phyloP scores from a whole-genome alignment of 352 stramenopile genomes.

The Pythium rishiriense region DNA sequence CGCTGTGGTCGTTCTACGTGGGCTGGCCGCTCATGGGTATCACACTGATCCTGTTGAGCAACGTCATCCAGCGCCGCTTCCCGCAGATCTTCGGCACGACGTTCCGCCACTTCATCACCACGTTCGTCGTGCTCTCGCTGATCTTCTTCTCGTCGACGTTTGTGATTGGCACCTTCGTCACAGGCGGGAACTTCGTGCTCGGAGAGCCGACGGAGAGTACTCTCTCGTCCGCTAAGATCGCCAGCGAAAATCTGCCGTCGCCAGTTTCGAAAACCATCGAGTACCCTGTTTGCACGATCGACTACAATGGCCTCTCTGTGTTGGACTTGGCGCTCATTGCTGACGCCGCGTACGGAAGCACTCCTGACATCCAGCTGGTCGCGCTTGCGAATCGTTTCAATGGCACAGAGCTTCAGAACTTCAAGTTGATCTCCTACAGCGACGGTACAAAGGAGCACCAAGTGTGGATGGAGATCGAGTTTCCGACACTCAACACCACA shows the following conservation, averaged over 20 bases:
- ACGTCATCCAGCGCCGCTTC: slow-evolving; percentile 68
- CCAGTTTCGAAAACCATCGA: slow-evolving; percentile 8
- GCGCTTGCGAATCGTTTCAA: slow-evolving; percentile 36
- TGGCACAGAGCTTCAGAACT: slow-evolving; percentile 31
- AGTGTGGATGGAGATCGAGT: slow-evolving; percentile 41
- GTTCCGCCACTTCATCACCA: slow-evolving; percentile 74
- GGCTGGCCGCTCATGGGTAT: slow-evolving; percentile 78
- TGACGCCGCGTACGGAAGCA: slow-evolving; percentile 36
- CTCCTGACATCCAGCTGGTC: slow-evolving; percentile 24
- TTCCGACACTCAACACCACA: slow-evolving; percentile 34
- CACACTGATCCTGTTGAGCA: slow-evolving; percentile 63
- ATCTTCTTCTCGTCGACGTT: slow-evolving; percentile 83
- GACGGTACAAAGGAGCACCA: slow-evolving; percentile 29
- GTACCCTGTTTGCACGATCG: slow-evolving; percentile 35
- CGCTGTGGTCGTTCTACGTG: slow-evolving; percentile 59
- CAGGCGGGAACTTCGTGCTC: slow-evolving; percentile 50
- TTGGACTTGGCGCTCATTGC: slow-evolving; percentile 40
- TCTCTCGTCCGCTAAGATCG: background rate
- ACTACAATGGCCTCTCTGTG: slow-evolving; percentile 30
- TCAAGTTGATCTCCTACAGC: slow-evolving; percentile 24
- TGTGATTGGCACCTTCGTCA: slow-evolving; percentile 75
- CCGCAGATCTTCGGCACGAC: slow-evolving; percentile 74
- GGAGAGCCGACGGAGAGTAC: slow-evolving; percentile 39
- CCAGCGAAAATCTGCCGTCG: slow-evolving; percentile 13
- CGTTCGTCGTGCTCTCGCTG: slow-evolving; percentile 74